Evolutionary conservation across 768 basidiomycete species (phyloP), one percentile per base, ranked within the genome.

Genomic region (Peribolospora kevripleyi): DNA sequence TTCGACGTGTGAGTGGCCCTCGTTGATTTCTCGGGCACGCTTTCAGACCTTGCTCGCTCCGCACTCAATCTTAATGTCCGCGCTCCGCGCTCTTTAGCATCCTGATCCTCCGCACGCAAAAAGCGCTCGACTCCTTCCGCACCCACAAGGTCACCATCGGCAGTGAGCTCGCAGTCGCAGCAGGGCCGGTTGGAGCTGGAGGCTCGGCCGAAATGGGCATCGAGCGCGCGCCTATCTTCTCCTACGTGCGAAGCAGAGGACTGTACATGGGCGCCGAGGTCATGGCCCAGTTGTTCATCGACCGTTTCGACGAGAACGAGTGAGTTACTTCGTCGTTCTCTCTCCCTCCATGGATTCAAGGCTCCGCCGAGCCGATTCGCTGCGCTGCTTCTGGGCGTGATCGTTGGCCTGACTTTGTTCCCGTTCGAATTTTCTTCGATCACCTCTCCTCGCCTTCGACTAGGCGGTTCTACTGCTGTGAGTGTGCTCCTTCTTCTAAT

Each of bases 211-310:
- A 65, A 53, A 48, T 54, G 3, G 60, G 62, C 6, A 54, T 63
- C 0, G 60, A 64, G 13, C 48, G 52, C 3, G 57, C 60, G 7
- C 63, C 65, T 0, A 61, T 65, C 1, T 53, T 62, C 3, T 52
- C 46, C 2, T 64, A 62, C 51, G 56, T 61, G 13, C 49, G 56
- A 4, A 46, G 47, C 6, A 48, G 59, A 3, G 63, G 65, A 1
- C 46, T 65, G 14, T 65, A 64, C 54, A 63, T 61, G 2, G 65
- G 65, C 2, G 56, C 62, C 9, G 61, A 64, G 41, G 45, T 62
- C 5, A 55, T 65, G 37, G 59, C 57, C 6, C 61, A 62, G 46
- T 59, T 58, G 43, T 62, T 60, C 48, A 45, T 62, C 3, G 57
- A 62, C 41, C 59, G 61, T 3, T 62, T 60, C 46, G 61, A 60